These are phyloP conservation scores for Phytophthora syringae DNA, from an alignment of 352 stramenopile genomes.

Conservation along the genomic window DNA sequence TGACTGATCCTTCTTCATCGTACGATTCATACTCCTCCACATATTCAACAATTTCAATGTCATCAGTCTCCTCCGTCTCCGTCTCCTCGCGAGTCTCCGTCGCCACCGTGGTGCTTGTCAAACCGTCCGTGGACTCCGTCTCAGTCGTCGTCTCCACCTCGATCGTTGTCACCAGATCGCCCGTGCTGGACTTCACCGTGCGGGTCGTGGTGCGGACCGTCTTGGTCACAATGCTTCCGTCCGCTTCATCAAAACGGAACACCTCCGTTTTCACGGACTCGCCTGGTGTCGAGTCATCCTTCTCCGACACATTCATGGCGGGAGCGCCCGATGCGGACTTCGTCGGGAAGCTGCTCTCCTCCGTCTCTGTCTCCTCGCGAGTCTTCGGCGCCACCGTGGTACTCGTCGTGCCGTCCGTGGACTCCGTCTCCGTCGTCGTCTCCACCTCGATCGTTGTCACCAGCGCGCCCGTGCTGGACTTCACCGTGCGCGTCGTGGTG, in stretches of 20 bases:
- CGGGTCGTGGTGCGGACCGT: neutral
- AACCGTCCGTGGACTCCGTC: neutral
- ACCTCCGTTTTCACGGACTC: neutral
- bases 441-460: conserved; percentile 20
- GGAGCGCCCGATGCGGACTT: neutral
- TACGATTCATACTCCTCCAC: too few species aligned
- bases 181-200: neutral
- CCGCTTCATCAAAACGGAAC: neutral
- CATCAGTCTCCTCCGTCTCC: neutral
- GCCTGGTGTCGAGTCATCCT: neutral
- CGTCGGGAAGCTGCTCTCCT: neutral
- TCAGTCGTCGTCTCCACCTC: neutral
- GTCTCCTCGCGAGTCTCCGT: neutral
- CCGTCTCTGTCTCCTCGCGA: conserved; percentile 7
- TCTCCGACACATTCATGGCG: neutral
- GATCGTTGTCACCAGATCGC: neutral
- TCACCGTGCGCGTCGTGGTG: conserved; percentile 9
- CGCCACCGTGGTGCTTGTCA: neutral
- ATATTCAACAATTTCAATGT: too few species aligned
- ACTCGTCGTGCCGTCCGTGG: conserved; percentile 6
- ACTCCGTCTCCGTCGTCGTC: conserved; percentile 19
- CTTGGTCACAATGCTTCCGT: neutral
- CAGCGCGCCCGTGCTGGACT: conserved; percentile 9
- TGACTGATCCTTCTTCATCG: too few species aligned
- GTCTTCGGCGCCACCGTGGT: conserved; percentile 12